Evolutionary conservation across 2,329 filamentous ascomycete species (phyloP), one percentile per base, ranked within the genome.

Genomic region (Scolecobasidium constrictum): DNA sequence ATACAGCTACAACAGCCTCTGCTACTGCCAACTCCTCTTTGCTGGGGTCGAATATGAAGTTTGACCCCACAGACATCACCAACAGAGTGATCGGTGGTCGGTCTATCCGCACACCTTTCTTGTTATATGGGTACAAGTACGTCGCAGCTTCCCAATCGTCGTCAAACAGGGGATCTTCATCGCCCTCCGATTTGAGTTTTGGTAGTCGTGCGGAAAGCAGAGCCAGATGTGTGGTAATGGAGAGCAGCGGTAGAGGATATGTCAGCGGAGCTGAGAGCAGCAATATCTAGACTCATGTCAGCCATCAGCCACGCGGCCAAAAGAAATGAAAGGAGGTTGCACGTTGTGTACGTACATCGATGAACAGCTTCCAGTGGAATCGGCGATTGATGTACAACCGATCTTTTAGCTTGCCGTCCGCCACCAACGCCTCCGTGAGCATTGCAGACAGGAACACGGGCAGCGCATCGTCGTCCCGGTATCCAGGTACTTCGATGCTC

Each of bases 151-250:
- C 86, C 92, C 92, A 98, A 66, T 98, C 92, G 64, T 98, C 92
- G 66, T 95, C 83, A 64, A 98, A 98, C 58, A 95, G 80, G 11
- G 92, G 92, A 53, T 98, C 92, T 66, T 98, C 92, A 64, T 96
- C 90, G 45, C 77, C 77, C 61, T 94, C 84, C 2, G 88, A 95
- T 59, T 86, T 86, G 40, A 95, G 71, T 19, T 79, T 75, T 5
- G 92, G 92, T 3, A 96, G 72, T 49, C 83, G 80, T 5, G 92
- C 90, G 21, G 85, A 81, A 48, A 95, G 78, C 37, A 98, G 82
- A 3, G 92, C 92, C 47, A 98, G 81, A 60, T 98, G 88, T 38
- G 86, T 90, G 16, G 92, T 94, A 46, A 96, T 75, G 22, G 87
- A 94, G 34, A 98, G 79, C 9, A 98, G 75, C 1, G 90, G 90